Percentiles rank a stretch among this genome's conserved stretches.
These are phyloP conservation scores for Chytriomyces confervae DNA, from an alignment of 192 early-diverging fungal species.

Conservation along the genomic window DNA sequence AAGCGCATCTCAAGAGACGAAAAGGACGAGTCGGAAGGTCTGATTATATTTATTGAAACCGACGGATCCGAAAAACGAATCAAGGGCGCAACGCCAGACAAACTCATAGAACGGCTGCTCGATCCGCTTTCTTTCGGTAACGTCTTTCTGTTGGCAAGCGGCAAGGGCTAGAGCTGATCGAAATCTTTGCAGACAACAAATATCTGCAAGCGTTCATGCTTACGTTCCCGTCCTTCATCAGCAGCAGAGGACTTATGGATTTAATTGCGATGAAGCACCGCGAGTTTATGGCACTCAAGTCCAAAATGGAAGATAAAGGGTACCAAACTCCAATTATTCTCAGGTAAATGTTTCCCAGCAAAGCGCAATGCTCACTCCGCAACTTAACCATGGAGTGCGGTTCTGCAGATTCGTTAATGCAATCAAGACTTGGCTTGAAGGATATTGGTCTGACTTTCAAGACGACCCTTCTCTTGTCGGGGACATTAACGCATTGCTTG, in stretches of 20 bases:
- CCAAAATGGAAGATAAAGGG: conserved; percentile 37
- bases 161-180: neutral
- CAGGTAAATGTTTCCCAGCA: conserved; percentile 28
- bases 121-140: conserved; percentile 58
- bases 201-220: conserved; percentile 60
- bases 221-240: conserved; percentile 55
- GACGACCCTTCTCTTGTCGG: conserved; percentile 46
- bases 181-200: conserved; percentile 52
- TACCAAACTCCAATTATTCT: conserved; percentile 43
- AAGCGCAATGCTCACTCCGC: neutral
- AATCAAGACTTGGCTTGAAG: conserved; percentile 61
- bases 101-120: conserved; percentile 54
- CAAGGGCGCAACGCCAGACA: conserved; percentile 49
- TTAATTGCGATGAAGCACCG: conserved; percentile 42
- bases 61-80: conserved; percentile 52
- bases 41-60: conserved; percentile 51
- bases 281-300: conserved; percentile 37
- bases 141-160: neutral
- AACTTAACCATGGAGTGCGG: neutral
- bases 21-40: conserved; percentile 48
- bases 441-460: conserved; percentile 63
- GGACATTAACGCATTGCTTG: conserved; percentile 43
- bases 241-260: conserved; percentile 46
- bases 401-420: conserved; percentile 52
- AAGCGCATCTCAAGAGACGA: conserved; percentile 47